These are phyloP conservation scores for Dryas alaskensis DNA, from an alignment of 306 rosid genomes.

Conservation along the genomic window DNA sequence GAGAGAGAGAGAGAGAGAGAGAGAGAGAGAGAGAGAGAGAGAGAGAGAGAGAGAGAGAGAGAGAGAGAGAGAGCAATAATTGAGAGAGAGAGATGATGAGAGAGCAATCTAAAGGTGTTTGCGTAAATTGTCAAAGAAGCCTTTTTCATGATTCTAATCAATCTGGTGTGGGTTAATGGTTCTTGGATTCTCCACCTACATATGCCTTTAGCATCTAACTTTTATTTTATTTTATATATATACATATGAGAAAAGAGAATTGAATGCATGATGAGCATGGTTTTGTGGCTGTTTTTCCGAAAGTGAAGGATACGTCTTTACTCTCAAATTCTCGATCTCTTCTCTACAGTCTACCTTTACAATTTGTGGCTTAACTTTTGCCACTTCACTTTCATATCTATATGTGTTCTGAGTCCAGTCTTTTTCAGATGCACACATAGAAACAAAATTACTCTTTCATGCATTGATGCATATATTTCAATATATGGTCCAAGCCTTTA, in stretches of 20 bases:
- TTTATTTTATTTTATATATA: no score
- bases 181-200: slow-evolving; percentile 22
- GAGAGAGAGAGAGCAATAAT: slow-evolving; percentile 23
- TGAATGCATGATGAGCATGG: background rate
- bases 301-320: background rate
- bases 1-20: no score
- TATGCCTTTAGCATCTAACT: background rate
- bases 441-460: slow-evolving; percentile 31
- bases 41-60: no score
- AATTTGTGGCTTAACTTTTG: slow-evolving; percentile 21
- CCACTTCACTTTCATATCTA: slow-evolving; percentile 13
- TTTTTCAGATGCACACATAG: slow-evolving; percentile 10
- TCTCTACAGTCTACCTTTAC: no score
- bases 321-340: background rate
- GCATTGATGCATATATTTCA: background rate
- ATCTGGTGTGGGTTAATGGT: background rate
- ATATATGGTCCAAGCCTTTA: background rate
- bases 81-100: slow-evolving; percentile 7
- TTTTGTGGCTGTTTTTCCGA: background rate
- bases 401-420: background rate
- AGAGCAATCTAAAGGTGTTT: background rate
- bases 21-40: no score
- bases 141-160: slow-evolving; percentile 37
- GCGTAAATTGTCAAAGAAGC: slow-evolving; percentile 42
- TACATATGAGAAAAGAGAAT: background rate